phyloP scores from a whole-genome alignment of 2,329 filamentous ascomycete genomes.

The Elsinoe batatas region DNA sequence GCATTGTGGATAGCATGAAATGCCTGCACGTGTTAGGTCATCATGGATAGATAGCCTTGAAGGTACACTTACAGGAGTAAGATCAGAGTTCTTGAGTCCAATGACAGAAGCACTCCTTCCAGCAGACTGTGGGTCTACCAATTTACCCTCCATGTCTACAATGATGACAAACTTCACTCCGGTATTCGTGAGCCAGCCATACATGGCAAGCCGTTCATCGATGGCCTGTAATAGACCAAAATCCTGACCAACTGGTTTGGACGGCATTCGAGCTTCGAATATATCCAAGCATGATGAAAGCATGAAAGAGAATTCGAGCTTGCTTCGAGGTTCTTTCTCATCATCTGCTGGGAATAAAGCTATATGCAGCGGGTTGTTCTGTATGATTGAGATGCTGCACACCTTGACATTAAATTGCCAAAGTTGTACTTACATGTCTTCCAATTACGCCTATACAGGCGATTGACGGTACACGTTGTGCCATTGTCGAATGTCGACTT shows the following conservation, averaged over 20 bases:
- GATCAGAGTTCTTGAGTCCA: constrained; percentile 72
- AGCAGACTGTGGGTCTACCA: constrained; percentile 25
- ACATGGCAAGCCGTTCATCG: constrained; percentile 85
- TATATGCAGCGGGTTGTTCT: constrained; percentile 96
- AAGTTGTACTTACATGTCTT: constrained; percentile 58
- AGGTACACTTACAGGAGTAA: constrained; percentile 59
- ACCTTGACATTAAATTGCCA: not conserved
- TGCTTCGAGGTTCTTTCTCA: constrained; percentile 51
- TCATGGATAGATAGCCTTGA: not conserved
- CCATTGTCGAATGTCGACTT: constrained; percentile 28
- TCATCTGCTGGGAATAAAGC: constrained; percentile 66
- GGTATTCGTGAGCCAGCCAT: constrained; percentile 95
- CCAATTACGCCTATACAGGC: constrained; percentile 91
- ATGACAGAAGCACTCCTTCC: constrained; percentile 38
- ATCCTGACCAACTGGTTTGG: constrained; percentile 67
- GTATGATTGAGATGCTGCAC: constrained; percentile 16
- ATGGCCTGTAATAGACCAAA: constrained; percentile 85
- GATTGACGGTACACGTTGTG: constrained; percentile 56
- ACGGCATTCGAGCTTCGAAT: constrained; percentile 73
- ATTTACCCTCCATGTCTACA: constrained; percentile 76
- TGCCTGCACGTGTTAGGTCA: constrained; percentile 39
- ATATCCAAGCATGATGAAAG: constrained; percentile 88
- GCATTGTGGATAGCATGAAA: constrained; percentile 90
- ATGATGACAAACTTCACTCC: constrained; percentile 83
- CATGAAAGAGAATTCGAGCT: constrained; percentile 85